These are phyloP conservation scores for Ceratocystis cubensis DNA, from an alignment of 2,329 filamentous ascomycete species.

Conservation along the genomic window DNA sequence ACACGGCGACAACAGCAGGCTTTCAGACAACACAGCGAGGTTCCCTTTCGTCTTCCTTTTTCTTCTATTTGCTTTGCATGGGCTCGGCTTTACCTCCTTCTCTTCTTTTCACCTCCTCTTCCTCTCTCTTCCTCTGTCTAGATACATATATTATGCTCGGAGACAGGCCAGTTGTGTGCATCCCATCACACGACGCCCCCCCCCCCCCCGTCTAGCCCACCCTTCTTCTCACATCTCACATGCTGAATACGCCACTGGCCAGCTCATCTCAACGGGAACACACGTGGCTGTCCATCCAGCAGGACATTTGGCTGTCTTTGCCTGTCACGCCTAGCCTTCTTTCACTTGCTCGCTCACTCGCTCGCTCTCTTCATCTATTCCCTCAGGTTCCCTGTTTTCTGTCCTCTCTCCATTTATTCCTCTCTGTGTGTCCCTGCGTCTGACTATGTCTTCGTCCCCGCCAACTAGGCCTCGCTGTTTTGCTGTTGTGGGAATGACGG, in stretches of 20 bases:
- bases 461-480: not conserved
- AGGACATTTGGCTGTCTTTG: too few species aligned
- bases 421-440: too few species aligned
- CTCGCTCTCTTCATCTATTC: too few species aligned
- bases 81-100: not conserved
- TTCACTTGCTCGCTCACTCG: too few species aligned
- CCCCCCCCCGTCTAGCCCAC: not conserved
- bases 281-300: not conserved
- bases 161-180: not conserved
- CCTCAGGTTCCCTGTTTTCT: too few species aligned
- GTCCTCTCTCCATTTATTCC: too few species aligned
- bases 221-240: not conserved
- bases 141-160: conserved; percentile 6
- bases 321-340: too few species aligned
- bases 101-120: not conserved
- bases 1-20: not conserved
- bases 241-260: not conserved
- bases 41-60: not conserved
- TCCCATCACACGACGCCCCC: conserved; percentile 7
- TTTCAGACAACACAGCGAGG: not conserved
- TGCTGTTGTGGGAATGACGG: not conserved
- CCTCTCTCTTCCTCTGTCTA: not conserved
- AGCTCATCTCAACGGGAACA: conserved; percentile 4
- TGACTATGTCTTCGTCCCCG: not conserved
- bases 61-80: not conserved